Conservation (phyloP, 805 yeast species). For the Candida xyloterini region DNA sequence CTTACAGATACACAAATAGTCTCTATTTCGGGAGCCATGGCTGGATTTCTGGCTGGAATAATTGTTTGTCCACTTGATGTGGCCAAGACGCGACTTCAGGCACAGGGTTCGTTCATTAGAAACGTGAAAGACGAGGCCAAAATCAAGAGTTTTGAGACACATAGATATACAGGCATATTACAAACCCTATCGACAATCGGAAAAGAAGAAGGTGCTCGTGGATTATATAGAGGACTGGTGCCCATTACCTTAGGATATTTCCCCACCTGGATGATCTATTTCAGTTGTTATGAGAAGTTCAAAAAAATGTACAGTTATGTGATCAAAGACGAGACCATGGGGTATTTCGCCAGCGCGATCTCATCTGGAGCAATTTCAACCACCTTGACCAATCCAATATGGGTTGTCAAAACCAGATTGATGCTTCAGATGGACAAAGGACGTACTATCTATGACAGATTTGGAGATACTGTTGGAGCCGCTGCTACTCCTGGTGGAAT, state of each 20-base stretch:
- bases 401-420: constrained; percentile 95
- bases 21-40: constrained; percentile 88
- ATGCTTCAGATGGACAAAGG: constrained; percentile 75
- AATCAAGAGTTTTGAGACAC: constrained; percentile 17
- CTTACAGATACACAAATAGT: constrained; percentile 44
- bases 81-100: constrained; percentile 90
- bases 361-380: constrained; percentile 89
- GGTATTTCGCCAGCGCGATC: constrained; percentile 62
- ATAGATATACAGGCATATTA: constrained; percentile 54
- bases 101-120: constrained; percentile 61
- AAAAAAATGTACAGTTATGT: constrained; percentile 40
- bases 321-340: constrained; percentile 29
- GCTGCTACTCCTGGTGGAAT: constrained; percentile 21
- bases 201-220: constrained; percentile 75
- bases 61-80: constrained; percentile 95
- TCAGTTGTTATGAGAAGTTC: constrained; percentile 81
- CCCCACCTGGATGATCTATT: constrained; percentile 97
- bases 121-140: constrained; percentile 13
- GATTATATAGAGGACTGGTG: constrained; percentile 83
- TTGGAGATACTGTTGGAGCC: constrained; percentile 22
- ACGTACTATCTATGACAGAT: constrained; percentile 36
- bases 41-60: constrained; percentile 88
- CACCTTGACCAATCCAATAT: constrained; percentile 84
- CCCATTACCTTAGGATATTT: constrained; percentile 94
- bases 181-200: constrained; percentile 66